These are phyloP conservation scores for Chondrus crispus DNA, from an alignment of 23 red algal species.

Conservation along the genomic window DNA sequence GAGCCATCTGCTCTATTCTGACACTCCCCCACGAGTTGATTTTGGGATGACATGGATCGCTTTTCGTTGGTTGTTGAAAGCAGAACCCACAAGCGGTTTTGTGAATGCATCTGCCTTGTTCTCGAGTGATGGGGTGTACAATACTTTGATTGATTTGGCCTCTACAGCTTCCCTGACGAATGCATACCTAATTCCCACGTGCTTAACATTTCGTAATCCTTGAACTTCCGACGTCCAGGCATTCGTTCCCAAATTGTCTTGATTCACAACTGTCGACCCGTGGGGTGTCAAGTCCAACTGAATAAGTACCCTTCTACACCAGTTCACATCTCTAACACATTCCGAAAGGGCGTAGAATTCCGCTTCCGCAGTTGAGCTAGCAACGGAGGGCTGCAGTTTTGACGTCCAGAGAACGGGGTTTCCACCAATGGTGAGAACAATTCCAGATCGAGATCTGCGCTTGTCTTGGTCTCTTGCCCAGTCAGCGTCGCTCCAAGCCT, in stretches of 20 bases:
- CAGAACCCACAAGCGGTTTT: not conserved
- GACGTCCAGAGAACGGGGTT: not conserved
- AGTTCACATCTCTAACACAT: not conserved
- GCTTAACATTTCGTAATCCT: conserved; percentile 10
- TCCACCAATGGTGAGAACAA: not conserved
- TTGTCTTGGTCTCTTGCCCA: conserved; percentile 1
- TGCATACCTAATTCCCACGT: not conserved
- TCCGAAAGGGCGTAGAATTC: not conserved
- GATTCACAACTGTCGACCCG: not conserved
- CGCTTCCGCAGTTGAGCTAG: not conserved
- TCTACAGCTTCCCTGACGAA: not conserved
- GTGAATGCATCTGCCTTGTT: conserved; percentile 6
- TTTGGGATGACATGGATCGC: not conserved
- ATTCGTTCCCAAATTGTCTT: not conserved
- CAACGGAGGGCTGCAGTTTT: not conserved
- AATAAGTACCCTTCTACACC: not conserved
- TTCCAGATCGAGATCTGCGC: not conserved
- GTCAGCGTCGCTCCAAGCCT: not conserved
- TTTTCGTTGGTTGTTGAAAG: not conserved
- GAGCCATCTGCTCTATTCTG: not conserved
- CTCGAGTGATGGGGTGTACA: conserved; percentile 5
- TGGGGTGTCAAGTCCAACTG: not conserved
- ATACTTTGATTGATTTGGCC: not conserved
- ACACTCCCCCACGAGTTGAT: conserved; percentile 5
- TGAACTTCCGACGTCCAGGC: not conserved